Evolutionary conservation across 768 basidiomycete species (phyloP).

Genomic region (Amanita rubescens): DNA sequence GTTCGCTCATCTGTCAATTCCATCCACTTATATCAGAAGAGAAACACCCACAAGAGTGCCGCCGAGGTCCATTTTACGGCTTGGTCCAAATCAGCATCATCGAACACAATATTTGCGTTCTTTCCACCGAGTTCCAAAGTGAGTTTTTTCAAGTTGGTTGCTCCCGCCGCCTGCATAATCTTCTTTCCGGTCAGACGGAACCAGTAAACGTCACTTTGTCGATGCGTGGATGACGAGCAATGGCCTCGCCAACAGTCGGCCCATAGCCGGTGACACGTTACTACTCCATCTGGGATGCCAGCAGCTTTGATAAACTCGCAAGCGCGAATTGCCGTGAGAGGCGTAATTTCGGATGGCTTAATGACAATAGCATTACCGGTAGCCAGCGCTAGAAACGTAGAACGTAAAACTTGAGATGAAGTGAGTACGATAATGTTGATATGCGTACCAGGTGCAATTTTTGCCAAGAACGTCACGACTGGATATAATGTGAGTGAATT

Average conservation of each 20-base stretch:
- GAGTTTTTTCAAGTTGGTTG: constrained; percentile 78
- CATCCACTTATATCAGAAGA: background rate
- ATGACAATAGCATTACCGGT: constrained; percentile 74
- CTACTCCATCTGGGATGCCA: constrained; percentile 71
- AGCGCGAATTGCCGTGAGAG: constrained; percentile 56
- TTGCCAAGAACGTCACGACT: constrained; percentile 64
- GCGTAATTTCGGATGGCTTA: constrained; percentile 77
- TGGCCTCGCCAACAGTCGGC: constrained; percentile 57
- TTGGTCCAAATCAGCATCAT: constrained; percentile 66
- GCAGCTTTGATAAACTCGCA: constrained; percentile 57
- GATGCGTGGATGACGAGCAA: constrained; percentile 64
- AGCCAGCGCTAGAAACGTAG: constrained; percentile 48
- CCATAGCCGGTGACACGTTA: constrained; percentile 81
- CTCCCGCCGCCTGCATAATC: constrained; percentile 72
- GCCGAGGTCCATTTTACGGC: constrained; percentile 65
- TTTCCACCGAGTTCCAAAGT: constrained; percentile 82
- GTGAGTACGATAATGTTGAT: no score
- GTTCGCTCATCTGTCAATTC: background rate
- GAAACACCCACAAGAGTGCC: constrained; percentile 60
- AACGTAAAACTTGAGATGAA: background rate
- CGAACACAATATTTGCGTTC: constrained; percentile 63
- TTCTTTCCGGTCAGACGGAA: constrained; percentile 73
- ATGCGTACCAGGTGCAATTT: constrained; percentile 29
- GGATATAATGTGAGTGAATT: background rate
- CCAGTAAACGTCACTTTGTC: constrained; percentile 85